phyloP scores from a whole-genome alignment of 202 grass and related monocot species.

The Dendrocalamus latiflorus region DNA sequence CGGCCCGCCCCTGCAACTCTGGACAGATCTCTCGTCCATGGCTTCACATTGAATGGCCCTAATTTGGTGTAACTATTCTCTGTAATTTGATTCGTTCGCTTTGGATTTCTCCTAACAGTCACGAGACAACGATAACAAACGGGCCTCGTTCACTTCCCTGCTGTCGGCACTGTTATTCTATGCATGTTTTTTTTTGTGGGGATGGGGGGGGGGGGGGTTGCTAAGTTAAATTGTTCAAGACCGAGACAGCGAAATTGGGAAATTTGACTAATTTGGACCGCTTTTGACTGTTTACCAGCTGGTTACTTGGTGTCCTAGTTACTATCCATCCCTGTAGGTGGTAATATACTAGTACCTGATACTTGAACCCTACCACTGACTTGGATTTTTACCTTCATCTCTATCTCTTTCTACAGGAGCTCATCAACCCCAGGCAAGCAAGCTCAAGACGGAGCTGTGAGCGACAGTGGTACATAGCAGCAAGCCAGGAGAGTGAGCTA shows the following conservation, averaged over 20 bases:
- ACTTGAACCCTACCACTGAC: neutral
- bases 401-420: conserved; percentile 24
- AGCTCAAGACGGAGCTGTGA: conserved; percentile 60
- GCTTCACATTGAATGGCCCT: neutral
- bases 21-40: conserved; percentile 16
- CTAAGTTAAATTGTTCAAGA: neutral
- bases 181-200: neutral
- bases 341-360: neutral
- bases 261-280: neutral
- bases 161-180: neutral
- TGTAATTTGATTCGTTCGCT: neutral
- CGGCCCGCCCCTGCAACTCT: neutral
- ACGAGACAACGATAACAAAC: neutral
- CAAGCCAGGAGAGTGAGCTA: conserved; percentile 13
- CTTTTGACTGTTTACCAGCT: conserved; percentile 1
- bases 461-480: neutral
- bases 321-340: neutral
- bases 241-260: neutral
- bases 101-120: neutral
- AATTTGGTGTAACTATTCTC: neutral
- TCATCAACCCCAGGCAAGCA: conserved; percentile 31
- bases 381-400: neutral
- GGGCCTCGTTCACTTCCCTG: neutral
- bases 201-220: no score
- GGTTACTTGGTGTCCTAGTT: neutral